Conservation (phyloP, 208 protist genomes). For the Jaenimonas drosophilae region DNA sequence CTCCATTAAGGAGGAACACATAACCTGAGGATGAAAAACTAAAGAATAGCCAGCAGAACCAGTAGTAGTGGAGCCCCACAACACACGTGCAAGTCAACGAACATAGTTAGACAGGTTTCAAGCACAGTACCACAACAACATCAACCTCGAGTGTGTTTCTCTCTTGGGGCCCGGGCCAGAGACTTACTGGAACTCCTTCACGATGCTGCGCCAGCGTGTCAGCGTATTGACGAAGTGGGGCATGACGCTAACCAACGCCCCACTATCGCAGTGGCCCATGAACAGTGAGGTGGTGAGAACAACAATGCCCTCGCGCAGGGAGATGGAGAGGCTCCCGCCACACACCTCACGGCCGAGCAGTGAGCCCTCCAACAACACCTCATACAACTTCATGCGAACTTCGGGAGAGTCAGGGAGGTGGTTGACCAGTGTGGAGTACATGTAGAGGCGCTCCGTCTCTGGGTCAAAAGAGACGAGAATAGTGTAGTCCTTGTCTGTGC, state of each 20-base stretch:
- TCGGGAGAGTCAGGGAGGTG: slow-evolving; percentile 23
- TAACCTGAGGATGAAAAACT: no score
- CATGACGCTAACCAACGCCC: slow-evolving; percentile 39
- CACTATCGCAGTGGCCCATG: slow-evolving; percentile 21
- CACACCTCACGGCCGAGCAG: slow-evolving; percentile 73
- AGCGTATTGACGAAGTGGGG: slow-evolving; percentile 65
- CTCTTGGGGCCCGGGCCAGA: no score
- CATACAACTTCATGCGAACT: slow-evolving; percentile 59
- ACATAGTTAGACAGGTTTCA: no score
- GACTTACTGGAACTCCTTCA: slow-evolving; percentile 65
- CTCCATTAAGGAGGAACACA: no score
- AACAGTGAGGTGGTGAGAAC: slow-evolving; percentile 53
- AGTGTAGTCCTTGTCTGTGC: slow-evolving; percentile 44
- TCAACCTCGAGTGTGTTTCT: no score
- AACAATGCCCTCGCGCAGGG: slow-evolving; percentile 45
- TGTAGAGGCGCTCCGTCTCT: slow-evolving; percentile 62
- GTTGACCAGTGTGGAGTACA: slow-evolving; percentile 69
- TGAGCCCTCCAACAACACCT: slow-evolving; percentile 64
- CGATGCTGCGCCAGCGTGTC: slow-evolving; percentile 42
- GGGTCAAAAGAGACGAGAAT: slow-evolving; percentile 68
- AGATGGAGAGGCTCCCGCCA: slow-evolving; percentile 64
- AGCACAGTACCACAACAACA: no score
- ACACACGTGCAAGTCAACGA: no score
- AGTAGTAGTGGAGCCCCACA: no score
- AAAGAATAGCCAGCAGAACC: no score